Conservation (phyloP, 2,329 filamentous ascomycete genomes). For the Arachnomyces sp. region DNA sequence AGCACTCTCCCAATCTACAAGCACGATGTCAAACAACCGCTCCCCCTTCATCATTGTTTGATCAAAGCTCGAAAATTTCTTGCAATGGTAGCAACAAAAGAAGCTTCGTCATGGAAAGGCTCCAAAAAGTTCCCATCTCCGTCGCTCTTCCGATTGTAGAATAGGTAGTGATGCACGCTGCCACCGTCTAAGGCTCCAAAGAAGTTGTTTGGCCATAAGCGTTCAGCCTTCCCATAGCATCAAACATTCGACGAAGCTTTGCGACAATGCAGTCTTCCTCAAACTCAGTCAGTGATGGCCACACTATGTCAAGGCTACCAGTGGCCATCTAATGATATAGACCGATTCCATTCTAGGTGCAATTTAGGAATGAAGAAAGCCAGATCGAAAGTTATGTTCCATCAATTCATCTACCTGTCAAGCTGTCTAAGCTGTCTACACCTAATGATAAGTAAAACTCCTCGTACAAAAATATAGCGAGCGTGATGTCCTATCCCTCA, state of each 20-base stretch:
- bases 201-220: slow-evolving; percentile 19
- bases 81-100: slow-evolving; percentile 18
- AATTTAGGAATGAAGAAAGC: too few species aligned
- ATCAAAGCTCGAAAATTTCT: slow-evolving; percentile 18
- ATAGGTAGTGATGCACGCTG: slow-evolving; percentile 20
- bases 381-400: too few species aligned
- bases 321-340: too few species aligned
- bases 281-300: slow-evolving; percentile 16
- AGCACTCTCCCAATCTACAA: slow-evolving; percentile 22
- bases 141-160: slow-evolving; percentile 14
- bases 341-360: too few species aligned
- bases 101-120: slow-evolving; percentile 18
- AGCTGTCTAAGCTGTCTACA: too few species aligned
- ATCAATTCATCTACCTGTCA: too few species aligned
- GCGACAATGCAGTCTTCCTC: slow-evolving; percentile 22
- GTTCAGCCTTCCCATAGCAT: slow-evolving; percentile 16
- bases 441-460: too few species aligned
- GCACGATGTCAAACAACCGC: slow-evolving; percentile 22
- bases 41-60: slow-evolving; percentile 19
- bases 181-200: slow-evolving; percentile 19
- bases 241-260: slow-evolving; percentile 19
- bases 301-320: slow-evolving; percentile 15
- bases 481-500: too few species aligned
- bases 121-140: slow-evolving; percentile 15
- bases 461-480: too few species aligned